A percentile compares a stretch with the other conserved stretches of the same genome.
Evolutionary conservation across 2,329 filamentous ascomycete genomes (phyloP).

Genomic region (Chaetomium strumarium): DNA sequence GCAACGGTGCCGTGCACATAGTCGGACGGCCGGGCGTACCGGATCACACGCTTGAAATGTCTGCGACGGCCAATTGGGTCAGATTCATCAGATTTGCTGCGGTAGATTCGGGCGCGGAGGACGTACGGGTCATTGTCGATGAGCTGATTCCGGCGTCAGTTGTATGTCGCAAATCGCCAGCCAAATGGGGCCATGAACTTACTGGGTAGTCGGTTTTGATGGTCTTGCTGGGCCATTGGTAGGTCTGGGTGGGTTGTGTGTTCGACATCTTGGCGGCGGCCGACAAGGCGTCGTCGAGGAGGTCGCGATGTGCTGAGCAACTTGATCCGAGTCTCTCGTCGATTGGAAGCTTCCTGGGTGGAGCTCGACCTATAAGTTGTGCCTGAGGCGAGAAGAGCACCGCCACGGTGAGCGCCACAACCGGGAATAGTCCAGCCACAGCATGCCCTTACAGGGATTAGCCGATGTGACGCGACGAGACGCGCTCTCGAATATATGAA

Average conservation of each 20-base stretch:
- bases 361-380: slow-evolving; percentile 18
- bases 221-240: slow-evolving; percentile 67
- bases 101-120: not conserved
- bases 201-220: slow-evolving; percentile 83
- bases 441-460: slow-evolving; percentile 4
- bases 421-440: slow-evolving; percentile 8
- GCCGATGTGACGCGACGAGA: slow-evolving; percentile 10
- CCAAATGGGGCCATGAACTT: slow-evolving; percentile 35
- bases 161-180: not conserved
- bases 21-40: slow-evolving; percentile 81
- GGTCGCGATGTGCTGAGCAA: slow-evolving; percentile 15
- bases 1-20: slow-evolving; percentile 66
- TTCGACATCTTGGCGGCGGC: slow-evolving; percentile 35
- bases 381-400: slow-evolving; percentile 17
- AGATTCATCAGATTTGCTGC: slow-evolving; percentile 13
- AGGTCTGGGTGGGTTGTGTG: slow-evolving; percentile 33
- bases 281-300: slow-evolving; percentile 24
- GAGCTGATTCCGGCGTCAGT: slow-evolving; percentile 55
- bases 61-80: slow-evolving; percentile 41
- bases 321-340: slow-evolving; percentile 2
- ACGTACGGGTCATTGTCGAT: slow-evolving; percentile 98
- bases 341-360: slow-evolving; percentile 18
- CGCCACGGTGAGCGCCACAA: not conserved
- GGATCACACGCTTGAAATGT: slow-evolving; percentile 83
- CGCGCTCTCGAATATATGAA: not conserved